A percentile compares a stretch with the other conserved stretches of the same genome.
phyloP scores from a whole-genome alignment of 164 flowering plant genomes.

The Euptelea pleiosperma region DNA sequence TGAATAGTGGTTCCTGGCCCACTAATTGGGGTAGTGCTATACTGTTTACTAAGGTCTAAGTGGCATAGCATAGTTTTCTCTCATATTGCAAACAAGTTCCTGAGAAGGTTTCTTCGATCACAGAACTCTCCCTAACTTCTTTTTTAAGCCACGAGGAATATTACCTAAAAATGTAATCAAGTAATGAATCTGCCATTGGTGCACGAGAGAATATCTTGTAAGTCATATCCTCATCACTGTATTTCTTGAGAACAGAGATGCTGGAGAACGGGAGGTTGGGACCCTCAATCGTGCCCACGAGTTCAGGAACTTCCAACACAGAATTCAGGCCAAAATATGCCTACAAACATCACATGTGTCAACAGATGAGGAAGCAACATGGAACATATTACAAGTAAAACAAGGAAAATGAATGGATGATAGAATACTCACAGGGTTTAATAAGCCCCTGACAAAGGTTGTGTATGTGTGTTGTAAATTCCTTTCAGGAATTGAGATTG shows the following conservation, averaged over 20 bases:
- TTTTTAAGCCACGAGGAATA: not conserved
- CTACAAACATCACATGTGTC: conserved; percentile 28
- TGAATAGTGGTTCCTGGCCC: too few relatives aligned
- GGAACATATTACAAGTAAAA: not conserved
- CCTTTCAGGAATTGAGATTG: conserved; percentile 65
- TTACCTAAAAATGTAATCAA: conserved; percentile 85
- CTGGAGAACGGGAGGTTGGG: conserved; percentile 69
- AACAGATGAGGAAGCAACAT: not conserved
- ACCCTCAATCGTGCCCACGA: conserved; percentile 76
- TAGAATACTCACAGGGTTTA: conserved; percentile 67
- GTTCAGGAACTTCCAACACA: conserved; percentile 62
- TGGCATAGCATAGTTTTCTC: too few relatives aligned
- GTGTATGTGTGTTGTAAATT: conserved; percentile 81
- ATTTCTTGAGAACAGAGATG: conserved; percentile 71
- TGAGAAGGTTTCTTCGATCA: too few relatives aligned
- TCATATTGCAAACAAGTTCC: not conserved
- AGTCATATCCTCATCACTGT: conserved; percentile 49
- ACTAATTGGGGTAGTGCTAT: too few relatives aligned
- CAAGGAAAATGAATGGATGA: not conserved
- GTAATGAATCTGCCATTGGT: conserved; percentile 54
- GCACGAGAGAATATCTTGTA: conserved; percentile 84
- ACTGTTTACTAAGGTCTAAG: too few relatives aligned
- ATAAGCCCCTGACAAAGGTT: conserved; percentile 80
- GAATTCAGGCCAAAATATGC: conserved; percentile 62
- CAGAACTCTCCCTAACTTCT: too few relatives aligned